These are phyloP conservation scores for Urochloa ruziziensis DNA, from an alignment of 176 grass and related monocot species.

Conservation along the genomic window DNA sequence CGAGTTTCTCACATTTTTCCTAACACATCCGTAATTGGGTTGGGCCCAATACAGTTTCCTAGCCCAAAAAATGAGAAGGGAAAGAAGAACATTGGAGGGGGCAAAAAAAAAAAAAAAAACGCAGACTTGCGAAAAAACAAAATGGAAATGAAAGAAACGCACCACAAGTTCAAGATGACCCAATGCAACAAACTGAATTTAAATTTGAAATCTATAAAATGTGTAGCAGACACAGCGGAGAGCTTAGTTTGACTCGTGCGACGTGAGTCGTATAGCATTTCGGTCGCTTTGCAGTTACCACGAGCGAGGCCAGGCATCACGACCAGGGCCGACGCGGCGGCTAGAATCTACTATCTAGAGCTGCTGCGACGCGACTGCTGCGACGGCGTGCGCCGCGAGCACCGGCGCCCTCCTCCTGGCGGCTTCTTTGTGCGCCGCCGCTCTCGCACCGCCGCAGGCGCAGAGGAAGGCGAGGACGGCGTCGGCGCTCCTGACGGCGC, in stretches of 20 bases:
- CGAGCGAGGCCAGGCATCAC: background rate
- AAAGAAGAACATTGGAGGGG: too few relatives aligned
- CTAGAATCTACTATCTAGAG: background rate
- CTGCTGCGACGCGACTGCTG: background rate
- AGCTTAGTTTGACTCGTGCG: too few relatives aligned
- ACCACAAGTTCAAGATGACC: background rate
- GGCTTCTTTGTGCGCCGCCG: too few relatives aligned
- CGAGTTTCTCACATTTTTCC: background rate
- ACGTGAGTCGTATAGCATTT: too few relatives aligned
- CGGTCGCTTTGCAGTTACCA: background rate
- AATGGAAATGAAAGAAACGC: background rate
- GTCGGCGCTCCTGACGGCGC: slow-evolving; percentile 25
- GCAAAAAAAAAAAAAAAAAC: too few relatives aligned
- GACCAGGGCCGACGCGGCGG: background rate
- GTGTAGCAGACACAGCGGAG: background rate
- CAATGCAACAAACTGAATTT: background rate
- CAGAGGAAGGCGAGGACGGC: slow-evolving; percentile 28
- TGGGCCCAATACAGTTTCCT: background rate
- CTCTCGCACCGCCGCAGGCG: background rate
- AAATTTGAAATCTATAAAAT: background rate
- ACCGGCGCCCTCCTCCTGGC: too few relatives aligned
- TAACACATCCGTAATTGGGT: background rate
- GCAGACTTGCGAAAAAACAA: too few relatives aligned
- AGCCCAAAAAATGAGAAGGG: background rate
- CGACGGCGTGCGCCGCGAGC: background rate